phyloP scores from a whole-genome alignment of 1,284 basidiomycete genomes.

The Naganishia sp. region DNA sequence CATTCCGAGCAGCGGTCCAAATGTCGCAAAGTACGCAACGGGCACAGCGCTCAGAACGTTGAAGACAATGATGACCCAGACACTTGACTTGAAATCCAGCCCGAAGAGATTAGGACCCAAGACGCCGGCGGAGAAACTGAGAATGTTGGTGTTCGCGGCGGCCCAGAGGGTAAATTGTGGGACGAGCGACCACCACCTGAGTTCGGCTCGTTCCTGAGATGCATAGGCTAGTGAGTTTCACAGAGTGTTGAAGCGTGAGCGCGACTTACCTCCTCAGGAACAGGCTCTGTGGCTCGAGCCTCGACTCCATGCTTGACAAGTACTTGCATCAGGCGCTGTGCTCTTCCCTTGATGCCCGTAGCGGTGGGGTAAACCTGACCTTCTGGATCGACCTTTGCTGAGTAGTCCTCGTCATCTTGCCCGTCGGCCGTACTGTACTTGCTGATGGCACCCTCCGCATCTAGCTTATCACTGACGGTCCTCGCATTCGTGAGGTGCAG shows the following conservation, averaged over 20 bases:
- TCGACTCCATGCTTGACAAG: conserved; percentile 50
- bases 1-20: conserved; percentile 81
- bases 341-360: neutral
- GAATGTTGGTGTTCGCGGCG: conserved; percentile 51
- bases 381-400: conserved; percentile 2
- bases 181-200: conserved; percentile 44
- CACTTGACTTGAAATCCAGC: conserved; percentile 40
- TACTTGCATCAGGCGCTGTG: conserved; percentile 37
- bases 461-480: conserved; percentile 25
- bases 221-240: neutral
- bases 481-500: conserved; percentile 42
- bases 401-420: neutral
- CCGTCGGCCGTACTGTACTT: conserved; percentile 11
- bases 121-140: conserved; percentile 50
- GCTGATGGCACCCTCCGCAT: conserved; percentile 13
- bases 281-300: conserved; percentile 49
- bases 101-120: conserved; percentile 47
- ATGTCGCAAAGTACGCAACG: conserved; percentile 60
- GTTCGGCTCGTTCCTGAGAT: conserved; percentile 41
- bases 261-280: conserved; percentile 45
- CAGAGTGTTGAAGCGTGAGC: neutral
- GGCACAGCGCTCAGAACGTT: conserved; percentile 36
- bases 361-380: neutral
- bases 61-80: conserved; percentile 36
- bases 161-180: conserved; percentile 50